A percentile compares a stretch with the other conserved stretches of the same genome.
These are phyloP conservation scores for Aspergillus haitiensis DNA, from an alignment of 495 filamentous ascomycete species.

Conservation along the genomic window DNA sequence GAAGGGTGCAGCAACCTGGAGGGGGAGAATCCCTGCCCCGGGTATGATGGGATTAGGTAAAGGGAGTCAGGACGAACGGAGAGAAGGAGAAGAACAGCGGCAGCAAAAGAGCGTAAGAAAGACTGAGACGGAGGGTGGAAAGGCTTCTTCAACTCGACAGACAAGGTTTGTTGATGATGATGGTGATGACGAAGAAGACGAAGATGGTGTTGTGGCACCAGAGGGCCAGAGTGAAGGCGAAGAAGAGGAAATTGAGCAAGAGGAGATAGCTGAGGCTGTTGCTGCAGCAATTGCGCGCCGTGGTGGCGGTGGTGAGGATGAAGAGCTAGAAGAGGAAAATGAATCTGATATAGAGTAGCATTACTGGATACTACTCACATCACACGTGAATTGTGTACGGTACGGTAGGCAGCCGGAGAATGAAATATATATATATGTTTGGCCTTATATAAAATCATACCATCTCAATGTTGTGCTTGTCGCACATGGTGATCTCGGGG, in stretches of 20 bases:
- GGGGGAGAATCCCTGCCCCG: conserved; percentile 32
- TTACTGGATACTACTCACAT: too few relatives aligned
- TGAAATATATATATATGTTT: too few relatives aligned
- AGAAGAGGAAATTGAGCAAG: conserved; percentile 26
- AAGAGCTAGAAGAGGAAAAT: conserved; percentile 21
- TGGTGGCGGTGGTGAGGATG: conserved; percentile 20
- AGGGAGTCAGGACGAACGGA: conserved; percentile 22
- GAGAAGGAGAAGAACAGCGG: conserved; percentile 12
- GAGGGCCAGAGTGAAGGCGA: conserved; percentile 33
- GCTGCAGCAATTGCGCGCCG: conserved; percentile 24
- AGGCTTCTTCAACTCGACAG: too few relatives aligned
- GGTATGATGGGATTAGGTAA: conserved; percentile 24
- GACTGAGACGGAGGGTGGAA: too few relatives aligned
- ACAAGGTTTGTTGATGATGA: neutral
- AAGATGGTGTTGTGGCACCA: conserved; percentile 16
- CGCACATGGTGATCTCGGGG: too few relatives aligned
- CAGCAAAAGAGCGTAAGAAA: too few relatives aligned
- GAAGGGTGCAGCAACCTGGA: conserved; percentile 41
- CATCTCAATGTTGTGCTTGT: too few relatives aligned
- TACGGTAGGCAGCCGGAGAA: too few relatives aligned
- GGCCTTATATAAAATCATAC: too few relatives aligned
- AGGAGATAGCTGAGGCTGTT: conserved; percentile 24
- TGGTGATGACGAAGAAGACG: conserved; percentile 19
- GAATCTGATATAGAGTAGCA: conserved; percentile 12
- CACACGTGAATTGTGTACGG: too few relatives aligned